Evolutionary conservation across 1,139 yeast genomes (phyloP), one percentile per base, ranked within the genome.

Genomic region (Geotrichum australiense): DNA sequence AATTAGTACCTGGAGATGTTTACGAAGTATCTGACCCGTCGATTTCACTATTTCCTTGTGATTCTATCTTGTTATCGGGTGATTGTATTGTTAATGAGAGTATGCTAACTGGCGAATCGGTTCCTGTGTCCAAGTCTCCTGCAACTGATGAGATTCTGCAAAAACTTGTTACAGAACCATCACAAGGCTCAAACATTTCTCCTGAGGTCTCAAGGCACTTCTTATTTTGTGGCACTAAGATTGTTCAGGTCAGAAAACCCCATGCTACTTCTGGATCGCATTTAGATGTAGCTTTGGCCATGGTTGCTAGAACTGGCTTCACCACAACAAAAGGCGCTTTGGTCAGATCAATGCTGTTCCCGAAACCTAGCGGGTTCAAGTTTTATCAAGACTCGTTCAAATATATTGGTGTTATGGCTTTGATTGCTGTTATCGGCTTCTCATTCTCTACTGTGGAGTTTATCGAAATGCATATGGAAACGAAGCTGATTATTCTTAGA

Each of bases 101-200:
- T 8, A 89, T 89, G 94, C 71, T 89, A 24, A 91, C 97, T 0
- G 99, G 99, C 30, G 99, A 91, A 60, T 86, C 96, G 45, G 97
- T 91, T 1, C 98, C 99, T 0, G 95, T 91, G 2, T 76, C 96
- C 0, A 91, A 91, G 59, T 50, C 69, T 4, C 73, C 82, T 3
- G 87, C 94, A 1, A 66, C 73, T 0, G 73, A 73, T 21, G 86
- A 78, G 15, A 72, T 80, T 0, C 73, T 86, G 33, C 65, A 66
- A 23, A 68, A 67, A 14, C 62, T 86, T 32, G 70, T 47, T 5
- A 39, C 48, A 19, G 42, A 41, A 37, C 49, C 43, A 20, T 46
- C 40, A 35, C 47, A 62, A 35, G 65, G 67, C 35, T 65, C 76
- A 4, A 74, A 71, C 48, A 74, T 83, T n/a, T 74, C 87, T 4